A percentile compares a stretch with the other conserved stretches of the same genome.
Conservation (phyloP, 2,329 filamentous ascomycete species). For the Arthroderma uncinatum region DNA sequence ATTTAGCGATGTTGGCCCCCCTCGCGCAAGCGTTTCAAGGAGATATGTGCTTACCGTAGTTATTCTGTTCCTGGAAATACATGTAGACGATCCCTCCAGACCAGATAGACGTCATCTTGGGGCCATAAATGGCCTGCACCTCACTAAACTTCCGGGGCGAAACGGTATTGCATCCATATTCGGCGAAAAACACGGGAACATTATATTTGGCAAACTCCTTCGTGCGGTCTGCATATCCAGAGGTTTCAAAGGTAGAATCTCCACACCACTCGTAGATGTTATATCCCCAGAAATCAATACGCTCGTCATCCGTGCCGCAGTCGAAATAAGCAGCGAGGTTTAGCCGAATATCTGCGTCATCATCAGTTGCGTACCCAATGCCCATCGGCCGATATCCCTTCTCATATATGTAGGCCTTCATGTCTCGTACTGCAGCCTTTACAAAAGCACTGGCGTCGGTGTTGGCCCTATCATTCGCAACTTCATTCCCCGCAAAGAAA, state of each 20-base stretch:
- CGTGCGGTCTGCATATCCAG: constrained; percentile 72
- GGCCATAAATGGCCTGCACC: constrained; percentile 66
- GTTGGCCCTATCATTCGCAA: constrained; percentile 80
- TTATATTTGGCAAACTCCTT: constrained; percentile 81
- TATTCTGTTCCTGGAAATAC: constrained; percentile 86
- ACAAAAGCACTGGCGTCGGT: constrained; percentile 85
- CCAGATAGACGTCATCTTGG: constrained; percentile 75
- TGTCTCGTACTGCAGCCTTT: constrained; percentile 94
- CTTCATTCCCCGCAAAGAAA: constrained; percentile 98
- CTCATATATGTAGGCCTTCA: constrained; percentile 80
- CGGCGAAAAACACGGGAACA: constrained; percentile 93
- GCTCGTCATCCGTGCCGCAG: constrained; percentile 50
- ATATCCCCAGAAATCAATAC: constrained; percentile 98
- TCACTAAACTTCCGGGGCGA: constrained; percentile 72
- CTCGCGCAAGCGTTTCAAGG: neutral
- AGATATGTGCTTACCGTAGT: constrained; percentile 55
- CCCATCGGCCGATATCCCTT: constrained; percentile 68
- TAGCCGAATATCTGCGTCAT: constrained; percentile 70
- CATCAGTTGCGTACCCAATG: constrained; percentile 93
- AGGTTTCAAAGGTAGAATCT: constrained; percentile 60
- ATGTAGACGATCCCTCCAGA: constrained; percentile 98
- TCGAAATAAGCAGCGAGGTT: constrained; percentile 89
- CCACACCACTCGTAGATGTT: constrained; percentile 99
- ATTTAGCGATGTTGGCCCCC: constrained; percentile 9
- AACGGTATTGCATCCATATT: constrained; percentile 85